Percentiles rank a stretch among this genome's conserved stretches.
phyloP scores from a whole-genome alignment of 2,329 filamentous ascomycete genomes.

The Escovopsis weberi region DNA sequence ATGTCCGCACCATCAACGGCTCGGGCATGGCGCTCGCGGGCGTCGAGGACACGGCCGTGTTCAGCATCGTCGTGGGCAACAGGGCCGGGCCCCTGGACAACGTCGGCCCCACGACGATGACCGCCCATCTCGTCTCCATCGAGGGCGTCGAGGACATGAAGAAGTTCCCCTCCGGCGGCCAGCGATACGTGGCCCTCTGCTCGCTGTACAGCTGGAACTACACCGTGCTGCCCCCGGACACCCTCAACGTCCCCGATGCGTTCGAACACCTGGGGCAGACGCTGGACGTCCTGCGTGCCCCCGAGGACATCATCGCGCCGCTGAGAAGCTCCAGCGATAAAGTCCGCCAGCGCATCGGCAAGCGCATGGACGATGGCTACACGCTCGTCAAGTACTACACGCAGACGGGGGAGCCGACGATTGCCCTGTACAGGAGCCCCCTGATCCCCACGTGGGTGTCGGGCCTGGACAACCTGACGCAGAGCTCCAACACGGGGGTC shows the following conservation, averaged over 20 bases:
- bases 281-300: conserved; percentile 5
- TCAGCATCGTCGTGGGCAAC: conserved; percentile 20
- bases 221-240: conserved; percentile 17
- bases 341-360: conserved; percentile 1
- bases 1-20: conserved; percentile 25
- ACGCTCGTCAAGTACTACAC: conserved; percentile 19
- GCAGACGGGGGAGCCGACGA: conserved; percentile 25
- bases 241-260: conserved; percentile 19
- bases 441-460: conserved; percentile 17
- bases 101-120: conserved; percentile 12
- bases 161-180: conserved; percentile 4
- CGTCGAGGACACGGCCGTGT: conserved; percentile 18
- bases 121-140: conserved; percentile 23
- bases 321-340: neutral
- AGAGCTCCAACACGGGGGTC: conserved; percentile 17
- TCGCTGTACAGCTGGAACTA: conserved; percentile 28
- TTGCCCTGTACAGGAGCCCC: conserved; percentile 23
- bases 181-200: conserved; percentile 17
- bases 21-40: conserved; percentile 22
- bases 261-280: conserved; percentile 14
- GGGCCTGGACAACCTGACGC: neutral
- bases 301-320: conserved; percentile 1
- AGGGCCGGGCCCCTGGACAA: conserved; percentile 19
- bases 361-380: conserved; percentile 23
- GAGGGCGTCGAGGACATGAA: conserved; percentile 20